These are phyloP conservation scores for Danielia reshetovae DNA, from an alignment of 805 yeast species.

Conservation along the genomic window DNA sequence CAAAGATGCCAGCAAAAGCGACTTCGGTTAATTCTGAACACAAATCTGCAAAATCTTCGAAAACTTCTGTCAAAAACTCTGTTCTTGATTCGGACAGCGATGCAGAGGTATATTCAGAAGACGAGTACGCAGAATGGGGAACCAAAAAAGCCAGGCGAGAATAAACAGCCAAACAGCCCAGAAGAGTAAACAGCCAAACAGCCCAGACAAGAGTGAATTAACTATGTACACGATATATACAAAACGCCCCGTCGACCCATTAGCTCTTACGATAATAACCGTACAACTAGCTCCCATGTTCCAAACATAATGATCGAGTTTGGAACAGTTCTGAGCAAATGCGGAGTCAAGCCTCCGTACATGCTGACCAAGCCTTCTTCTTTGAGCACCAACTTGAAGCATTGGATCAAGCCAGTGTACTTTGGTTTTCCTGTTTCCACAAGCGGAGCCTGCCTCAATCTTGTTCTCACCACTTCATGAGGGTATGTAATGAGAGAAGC, in stretches of 20 bases:
- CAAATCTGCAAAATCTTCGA: not conserved
- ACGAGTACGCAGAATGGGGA: not conserved
- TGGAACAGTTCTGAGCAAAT: conserved; percentile 93
- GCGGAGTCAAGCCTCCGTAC: conserved; percentile 98
- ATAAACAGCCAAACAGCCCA: too few species aligned
- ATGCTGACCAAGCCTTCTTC: conserved; percentile 92
- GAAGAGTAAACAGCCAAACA: too few species aligned
- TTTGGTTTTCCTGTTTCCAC: conserved; percentile 72
- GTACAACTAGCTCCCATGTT: conserved; percentile 80
- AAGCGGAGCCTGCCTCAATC: conserved; percentile 89
- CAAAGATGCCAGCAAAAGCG: too few species aligned
- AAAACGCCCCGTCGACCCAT: not conserved
- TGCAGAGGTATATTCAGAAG: conserved; percentile 8
- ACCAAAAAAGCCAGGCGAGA: not conserved
- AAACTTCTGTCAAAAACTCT: not conserved
- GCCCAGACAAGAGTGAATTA: not conserved
- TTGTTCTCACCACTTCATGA: conserved; percentile 93
- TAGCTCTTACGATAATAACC: conserved; percentile 23
- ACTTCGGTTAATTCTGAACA: not conserved
- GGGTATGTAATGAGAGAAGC: conserved; percentile 95
- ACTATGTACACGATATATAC: conserved; percentile 9
- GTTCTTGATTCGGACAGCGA: conserved; percentile 10
- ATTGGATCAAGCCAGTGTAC: conserved; percentile 85
- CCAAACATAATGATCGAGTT: conserved; percentile 98
- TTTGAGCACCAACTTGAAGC: conserved; percentile 77